Conservation (phyloP, 345 rosid genomes). For the Dipteronia sinensis region DNA sequence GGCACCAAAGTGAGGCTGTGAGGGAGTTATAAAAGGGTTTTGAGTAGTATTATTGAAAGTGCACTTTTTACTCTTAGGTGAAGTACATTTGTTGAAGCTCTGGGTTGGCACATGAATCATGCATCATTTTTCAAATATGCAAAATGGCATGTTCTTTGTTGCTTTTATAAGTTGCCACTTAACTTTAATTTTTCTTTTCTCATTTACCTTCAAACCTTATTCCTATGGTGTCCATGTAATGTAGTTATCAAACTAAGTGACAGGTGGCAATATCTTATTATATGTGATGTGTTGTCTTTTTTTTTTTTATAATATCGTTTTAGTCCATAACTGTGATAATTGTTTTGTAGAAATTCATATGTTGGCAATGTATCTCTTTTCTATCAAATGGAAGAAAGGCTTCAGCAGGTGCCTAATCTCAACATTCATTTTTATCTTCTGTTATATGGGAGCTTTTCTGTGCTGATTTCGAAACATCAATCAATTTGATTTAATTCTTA, state of each 20-base stretch:
- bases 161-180: background rate
- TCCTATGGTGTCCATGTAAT: background rate
- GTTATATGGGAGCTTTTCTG: constrained; percentile 14
- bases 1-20: background rate
- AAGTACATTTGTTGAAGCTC: background rate
- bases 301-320: background rate
- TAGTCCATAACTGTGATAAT: background rate
- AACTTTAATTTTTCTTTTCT: background rate
- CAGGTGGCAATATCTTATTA: constrained; percentile 2
- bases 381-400: constrained; percentile 71
- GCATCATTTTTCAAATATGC: background rate
- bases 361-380: constrained; percentile 74
- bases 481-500: constrained; percentile 10
- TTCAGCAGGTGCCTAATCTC: constrained; percentile 54
- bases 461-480: background rate
- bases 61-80: background rate
- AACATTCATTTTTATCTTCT: constrained; percentile 9
- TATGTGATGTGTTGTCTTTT: background rate
- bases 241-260: background rate
- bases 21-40: background rate
- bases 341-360: constrained; percentile 71
- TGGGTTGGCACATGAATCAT: constrained; percentile 1
- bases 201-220: background rate
- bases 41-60: background rate
- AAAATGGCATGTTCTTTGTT: background rate